phyloP scores from a whole-genome alignment of 768 basidiomycete genomes.

The Auriscalpium microsporum region DNA sequence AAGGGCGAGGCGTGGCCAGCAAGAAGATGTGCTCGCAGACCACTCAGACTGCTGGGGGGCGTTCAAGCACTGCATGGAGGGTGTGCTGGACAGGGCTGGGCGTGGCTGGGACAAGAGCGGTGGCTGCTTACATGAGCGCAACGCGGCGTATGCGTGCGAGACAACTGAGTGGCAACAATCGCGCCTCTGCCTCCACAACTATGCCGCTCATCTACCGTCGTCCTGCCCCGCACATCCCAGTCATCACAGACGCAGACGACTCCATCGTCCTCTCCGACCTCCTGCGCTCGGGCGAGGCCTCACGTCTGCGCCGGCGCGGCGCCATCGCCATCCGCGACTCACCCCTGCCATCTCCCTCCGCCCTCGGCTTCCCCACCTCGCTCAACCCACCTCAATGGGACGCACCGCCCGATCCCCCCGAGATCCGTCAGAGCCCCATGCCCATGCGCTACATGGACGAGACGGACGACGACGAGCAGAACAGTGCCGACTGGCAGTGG shows the following conservation, averaged over 20 bases:
- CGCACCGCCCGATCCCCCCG: not conserved
- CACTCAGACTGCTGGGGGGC: no score
- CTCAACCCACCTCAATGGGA: not conserved
- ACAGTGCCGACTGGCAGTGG: constrained; percentile 3
- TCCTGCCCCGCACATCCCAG: not conserved
- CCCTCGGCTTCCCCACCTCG: not conserved
- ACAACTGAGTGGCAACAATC: no score
- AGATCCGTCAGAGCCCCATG: not conserved
- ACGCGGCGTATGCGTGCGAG: no score
- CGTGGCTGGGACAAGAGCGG: no score
- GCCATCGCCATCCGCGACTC: constrained; percentile 33
- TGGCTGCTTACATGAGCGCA: no score
- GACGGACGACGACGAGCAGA: constrained; percentile 6
- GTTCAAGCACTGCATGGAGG: no score
- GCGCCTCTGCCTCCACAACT: no score
- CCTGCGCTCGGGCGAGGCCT: constrained; percentile 66
- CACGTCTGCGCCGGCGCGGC: constrained; percentile 62
- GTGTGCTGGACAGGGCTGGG: no score
- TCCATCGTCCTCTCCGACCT: constrained; percentile 67
- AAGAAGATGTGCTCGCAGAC: no score
- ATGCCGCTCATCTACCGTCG: constrained; percentile 16
- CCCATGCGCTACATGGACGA: constrained; percentile 7
- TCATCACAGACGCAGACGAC: constrained; percentile 46
- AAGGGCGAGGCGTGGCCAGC: no score
- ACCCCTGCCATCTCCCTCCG: not conserved